Base-by-base conservation (phyloP, 2,329 filamentous ascomycete species). In the Penicillium sp. region DNA sequence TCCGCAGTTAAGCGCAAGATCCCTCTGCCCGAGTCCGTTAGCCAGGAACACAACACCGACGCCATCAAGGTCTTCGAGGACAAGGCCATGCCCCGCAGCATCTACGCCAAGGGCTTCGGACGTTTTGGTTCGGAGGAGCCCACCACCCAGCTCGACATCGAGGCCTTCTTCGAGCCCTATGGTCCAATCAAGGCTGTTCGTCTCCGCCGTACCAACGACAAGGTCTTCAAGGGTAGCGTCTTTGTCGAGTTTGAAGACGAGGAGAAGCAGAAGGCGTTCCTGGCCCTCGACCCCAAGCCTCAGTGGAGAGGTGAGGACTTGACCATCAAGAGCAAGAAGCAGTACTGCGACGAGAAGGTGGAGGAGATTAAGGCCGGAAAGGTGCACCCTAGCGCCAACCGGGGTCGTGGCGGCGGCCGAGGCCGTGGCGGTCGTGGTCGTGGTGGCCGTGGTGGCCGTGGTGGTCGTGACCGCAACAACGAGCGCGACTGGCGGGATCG, bases 101-200 rank as follows among this genome's bases (percentile, higher is more conserved):
- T 95, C 68, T 99, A 99, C 72, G 90, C 83, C 63, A 99, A 97
- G 80, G 92, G 92, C 44, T 99, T 99, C 65, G 91, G 91, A 64
- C 90, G 90, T 40, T 83, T 88, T 24, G 57, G 55, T 1, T 46
- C 51, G 40, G 92, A 96, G 74, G 80, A 81, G n/a, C 80, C 87
- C 10, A 86, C 84, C 55, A 92, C 91, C 25, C 94, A 97, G 74
- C 90, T 96, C 70, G 90, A 96, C 58, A 87, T 99, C 51, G 94
- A 99, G 77, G 85, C 85, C 55, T 96, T 95, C 79, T 96, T 97
- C 71, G 80, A 85, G 50, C 82, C 86, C 52, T 92, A 85, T 69
- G 92, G 92, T 42, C 81, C 88, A 28, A 83, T 90, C 63, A 90
- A 89, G 66, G 83, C 86, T 42, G 86, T 99, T 56, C 92, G 92